Base-by-base conservation (phyloP, 2,329 filamentous ascomycete genomes). In the Sporothrix globosa region DNA sequence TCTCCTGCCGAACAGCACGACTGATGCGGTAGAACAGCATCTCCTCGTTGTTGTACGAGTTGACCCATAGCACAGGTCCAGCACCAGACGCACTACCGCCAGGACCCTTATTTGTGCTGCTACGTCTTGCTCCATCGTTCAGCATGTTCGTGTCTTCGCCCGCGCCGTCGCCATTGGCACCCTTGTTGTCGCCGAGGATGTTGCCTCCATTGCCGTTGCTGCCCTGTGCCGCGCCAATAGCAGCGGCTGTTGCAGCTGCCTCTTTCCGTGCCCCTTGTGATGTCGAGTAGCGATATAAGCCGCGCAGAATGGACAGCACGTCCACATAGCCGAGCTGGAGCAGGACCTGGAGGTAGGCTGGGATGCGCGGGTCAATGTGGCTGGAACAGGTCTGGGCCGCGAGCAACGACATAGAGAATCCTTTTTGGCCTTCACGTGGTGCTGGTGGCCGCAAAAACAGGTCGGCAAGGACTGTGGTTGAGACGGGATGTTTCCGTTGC, bases 1-100 rank as follows among this genome's bases (percentile, higher is more conserved):
- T 79, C 0, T 84, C 86, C 63, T 86, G 82, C 1, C 84, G 91
- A 67, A 98, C 93, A 0, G 90, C 91, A 80, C 96, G 97, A 2
- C 93, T 92, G 67, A 99, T 93, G 3, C 94, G 90, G 79, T 97
- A 96, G 77, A 97, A 91, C 80, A 98, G 92, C 67, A 96, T 90
- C 81, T 97, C 97, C 78, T 99, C 96, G 0, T 91, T 79, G 72
- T 82, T 82, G 73, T 87, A 88, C 0, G 87, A 89, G 77, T 80
- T 86, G 67, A 78, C 81, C 87, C 88, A 90, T 72, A 83, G 78
- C 73, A 69, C 75, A 74, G 70, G 74, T 58, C 46, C 70, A 30
- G 24, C 68, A 44, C 69, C 74, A 71, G 54, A 69, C 68, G 39
- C 73, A 66, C 34, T 72, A 52, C 63, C 70, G 9, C 67, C 73